Evolutionary conservation across 2,329 filamentous ascomycete genomes (phyloP), one percentile per base, ranked within the genome.

Genomic region (Pseudogymnoascus sp.): DNA sequence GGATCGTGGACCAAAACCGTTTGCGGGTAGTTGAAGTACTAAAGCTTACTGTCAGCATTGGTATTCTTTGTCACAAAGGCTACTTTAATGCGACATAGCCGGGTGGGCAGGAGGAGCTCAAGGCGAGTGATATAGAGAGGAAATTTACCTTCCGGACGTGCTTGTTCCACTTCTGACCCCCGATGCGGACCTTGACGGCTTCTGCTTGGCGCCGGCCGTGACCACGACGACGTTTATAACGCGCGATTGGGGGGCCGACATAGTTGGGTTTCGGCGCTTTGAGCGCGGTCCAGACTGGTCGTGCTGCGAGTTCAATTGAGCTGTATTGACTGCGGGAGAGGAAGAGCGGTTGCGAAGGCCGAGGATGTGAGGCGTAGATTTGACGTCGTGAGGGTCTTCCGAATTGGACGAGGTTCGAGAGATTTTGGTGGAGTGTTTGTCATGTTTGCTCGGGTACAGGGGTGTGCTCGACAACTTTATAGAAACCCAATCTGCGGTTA

Each of bases 1-100:
- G 90, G 90, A 75, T 95, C 90, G 78, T 91, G 88, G 38, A 93
- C 89, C 31, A 93, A 84, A 72, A 88, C 82, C 67, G 85, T 82
- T 67, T 81, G 79, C 21, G 84, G 83, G 49, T 82, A 78, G 70
- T 86, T 82, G 74, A 89, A 93, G 77, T 82, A 79, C 86, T 88
- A 67, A 21, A 37, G 18, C n/a, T n/a, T 55, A 55, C 25, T 21
- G 18, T 38, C 18, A 60, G 58, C 33, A 60, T 23, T 14, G 23
- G 18, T 21, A 5, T 60, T 25, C 33, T 18, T 60, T 40, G 7
- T 3, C 9, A 2, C 8, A 9, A 3, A 41, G 38, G 38, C 6
- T 38, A 3, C 14, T 33, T 12, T 5, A 43, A 33, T 12, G 8
- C 25, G 7, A 14, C 28, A 55, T 21, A 33, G 2, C 25, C n/a